phyloP scores from a whole-genome alignment of 345 rosid genomes.

The Euphorbia lathyris region DNA sequence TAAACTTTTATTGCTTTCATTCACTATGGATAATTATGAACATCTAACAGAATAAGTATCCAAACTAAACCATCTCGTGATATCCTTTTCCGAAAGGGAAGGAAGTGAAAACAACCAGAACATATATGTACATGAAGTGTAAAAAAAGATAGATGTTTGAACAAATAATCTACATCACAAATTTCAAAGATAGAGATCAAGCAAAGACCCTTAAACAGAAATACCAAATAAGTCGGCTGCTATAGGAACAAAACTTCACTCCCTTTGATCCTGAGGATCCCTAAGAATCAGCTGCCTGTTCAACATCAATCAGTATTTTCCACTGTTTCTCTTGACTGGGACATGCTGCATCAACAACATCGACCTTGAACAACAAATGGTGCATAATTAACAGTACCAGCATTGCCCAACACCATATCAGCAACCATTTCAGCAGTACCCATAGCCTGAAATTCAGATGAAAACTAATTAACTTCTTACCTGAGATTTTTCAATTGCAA shows the following conservation, averaged over 20 bases:
- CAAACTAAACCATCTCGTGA: background rate
- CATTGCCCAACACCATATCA: conserved; percentile 66
- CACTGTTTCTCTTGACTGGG: conserved; percentile 5
- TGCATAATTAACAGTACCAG: conserved; percentile 41
- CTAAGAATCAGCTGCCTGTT: conserved; percentile 13
- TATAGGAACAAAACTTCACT: background rate
- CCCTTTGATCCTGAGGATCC: background rate
- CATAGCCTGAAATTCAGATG: conserved; percentile 56
- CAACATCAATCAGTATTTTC: conserved; percentile 3
- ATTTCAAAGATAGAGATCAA: background rate
- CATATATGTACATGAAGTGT: background rate
- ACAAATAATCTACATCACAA: background rate
- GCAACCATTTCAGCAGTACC: conserved; percentile 87
- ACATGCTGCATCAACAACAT: conserved; percentile 25
- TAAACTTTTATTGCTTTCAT: too few species aligned
- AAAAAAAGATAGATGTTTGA: background rate
- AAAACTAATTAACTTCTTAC: conserved; percentile 13
- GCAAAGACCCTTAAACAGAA: background rate
- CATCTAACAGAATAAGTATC: background rate
- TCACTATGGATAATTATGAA: too few species aligned
- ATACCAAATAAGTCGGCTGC: background rate
- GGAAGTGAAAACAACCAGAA: background rate
- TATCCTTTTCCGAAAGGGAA: background rate
- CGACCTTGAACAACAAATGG: conserved; percentile 53
- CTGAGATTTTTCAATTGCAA: background rate